Evolutionary conservation across 140 eudicot species (phyloP).

Genomic region (Cichorium intybus): DNA sequence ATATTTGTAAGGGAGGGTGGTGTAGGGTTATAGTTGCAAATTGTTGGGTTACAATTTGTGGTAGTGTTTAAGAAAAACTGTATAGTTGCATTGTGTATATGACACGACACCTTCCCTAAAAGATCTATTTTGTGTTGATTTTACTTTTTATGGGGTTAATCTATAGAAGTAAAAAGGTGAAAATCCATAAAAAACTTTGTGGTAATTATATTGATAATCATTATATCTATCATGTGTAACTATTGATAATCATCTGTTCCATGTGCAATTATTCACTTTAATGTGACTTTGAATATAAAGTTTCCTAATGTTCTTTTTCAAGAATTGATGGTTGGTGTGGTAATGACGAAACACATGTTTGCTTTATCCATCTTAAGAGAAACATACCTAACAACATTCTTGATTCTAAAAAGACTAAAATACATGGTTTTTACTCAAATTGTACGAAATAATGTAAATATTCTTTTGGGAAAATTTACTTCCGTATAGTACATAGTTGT

Average conservation of each 20-base stretch:
- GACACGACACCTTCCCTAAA: slow-evolving; percentile 34
- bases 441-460: no score
- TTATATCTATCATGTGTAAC: not conserved
- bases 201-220: not conserved
- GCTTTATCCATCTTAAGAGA: no score
- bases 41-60: slow-evolving; percentile 42
- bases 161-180: not conserved
- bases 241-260: not conserved
- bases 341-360: no score
- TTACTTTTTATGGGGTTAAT: not conserved
- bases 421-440: no score
- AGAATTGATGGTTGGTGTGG: no score
- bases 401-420: no score
- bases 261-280: not conserved
- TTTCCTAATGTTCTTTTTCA: no score
- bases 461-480: no score
- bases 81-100: slow-evolving; percentile 31
- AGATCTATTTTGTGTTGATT: slow-evolving; percentile 1
- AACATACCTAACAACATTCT: no score
- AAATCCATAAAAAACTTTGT: not conserved
- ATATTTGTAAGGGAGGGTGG: slow-evolving; percentile 25
- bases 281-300: no score
- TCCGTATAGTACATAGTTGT: no score
- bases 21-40: slow-evolving; percentile 27
- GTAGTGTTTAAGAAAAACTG: slow-evolving; percentile 19